A percentile compares a stretch with the other conserved stretches of the same genome.
phyloP scores from a whole-genome alignment of 352 stramenopile genomes.

The Aphanomyces stellatus region DNA sequence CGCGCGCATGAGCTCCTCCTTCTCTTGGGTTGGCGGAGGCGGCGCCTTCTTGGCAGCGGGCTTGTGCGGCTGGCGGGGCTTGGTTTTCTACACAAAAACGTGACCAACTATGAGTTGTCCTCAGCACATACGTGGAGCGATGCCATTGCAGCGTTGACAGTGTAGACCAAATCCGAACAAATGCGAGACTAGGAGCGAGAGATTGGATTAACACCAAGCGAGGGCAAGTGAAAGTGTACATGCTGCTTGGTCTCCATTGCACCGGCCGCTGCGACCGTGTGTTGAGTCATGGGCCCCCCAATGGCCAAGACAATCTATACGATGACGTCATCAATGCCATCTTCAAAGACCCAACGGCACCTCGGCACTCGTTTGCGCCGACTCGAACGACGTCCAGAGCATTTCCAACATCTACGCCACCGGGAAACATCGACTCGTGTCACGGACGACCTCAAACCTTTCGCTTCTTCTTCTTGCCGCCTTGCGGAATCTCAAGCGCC shows the following conservation, averaged over 20 bases:
- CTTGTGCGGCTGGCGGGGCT: too few species aligned
- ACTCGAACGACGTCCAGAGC: constrained; percentile 53
- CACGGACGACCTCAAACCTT: constrained; percentile 24
- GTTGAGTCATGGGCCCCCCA: neutral
- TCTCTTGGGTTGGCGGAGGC: too few species aligned
- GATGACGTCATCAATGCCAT: constrained; percentile 45
- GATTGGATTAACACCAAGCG: neutral
- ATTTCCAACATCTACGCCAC: constrained; percentile 37
- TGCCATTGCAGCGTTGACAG: constrained; percentile 66
- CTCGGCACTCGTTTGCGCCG: constrained; percentile 50
- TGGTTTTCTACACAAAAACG: constrained; percentile 24
- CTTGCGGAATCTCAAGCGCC: constrained; percentile 42
- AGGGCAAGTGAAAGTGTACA: too few species aligned
- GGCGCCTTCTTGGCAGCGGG: too few species aligned
- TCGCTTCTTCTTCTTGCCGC: constrained; percentile 64
- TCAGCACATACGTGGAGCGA: constrained; percentile 32
- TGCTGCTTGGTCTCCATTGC: constrained; percentile 43
- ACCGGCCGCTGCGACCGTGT: constrained; percentile 17
- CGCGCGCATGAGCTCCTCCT: constrained; percentile 53
- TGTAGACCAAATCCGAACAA: constrained; percentile 64
- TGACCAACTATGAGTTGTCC: too few species aligned
- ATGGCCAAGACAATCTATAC: constrained; percentile 17
- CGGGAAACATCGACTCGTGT: neutral
- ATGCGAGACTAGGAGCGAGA: constrained; percentile 37
- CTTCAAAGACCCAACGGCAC: constrained; percentile 28